phyloP scores from a whole-genome alignment of 2,329 filamentous ascomycete species.

The Ceratocystis colombiana region DNA sequence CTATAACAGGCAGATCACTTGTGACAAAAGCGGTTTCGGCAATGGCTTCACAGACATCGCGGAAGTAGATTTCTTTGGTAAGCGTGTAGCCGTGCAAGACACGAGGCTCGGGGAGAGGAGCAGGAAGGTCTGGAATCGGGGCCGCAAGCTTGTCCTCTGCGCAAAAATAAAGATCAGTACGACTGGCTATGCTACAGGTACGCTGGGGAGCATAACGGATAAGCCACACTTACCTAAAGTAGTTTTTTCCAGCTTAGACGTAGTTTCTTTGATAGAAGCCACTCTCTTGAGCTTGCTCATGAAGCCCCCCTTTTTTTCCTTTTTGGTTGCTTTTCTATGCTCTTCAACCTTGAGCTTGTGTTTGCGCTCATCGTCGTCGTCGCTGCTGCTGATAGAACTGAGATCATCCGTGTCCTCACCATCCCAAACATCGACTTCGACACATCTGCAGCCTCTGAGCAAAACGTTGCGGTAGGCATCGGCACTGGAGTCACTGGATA shows the following conservation, averaged over 20 bases:
- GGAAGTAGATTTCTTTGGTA: conserved; percentile 78
- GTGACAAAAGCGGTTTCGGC: conserved; percentile 65
- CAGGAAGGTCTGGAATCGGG: conserved; percentile 22
- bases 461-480: conserved; percentile 79
- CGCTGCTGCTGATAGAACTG: conserved; percentile 45
- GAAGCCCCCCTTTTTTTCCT: conserved; percentile 49
- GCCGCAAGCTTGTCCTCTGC: conserved; percentile 20
- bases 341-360: conserved; percentile 32
- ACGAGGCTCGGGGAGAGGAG: conserved; percentile 52
- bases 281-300: conserved; percentile 49
- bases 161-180: not conserved
- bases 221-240: conserved; percentile 36
- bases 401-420: conserved; percentile 63
- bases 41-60: conserved; percentile 73
- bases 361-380: conserved; percentile 39
- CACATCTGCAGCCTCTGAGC: conserved; percentile 74
- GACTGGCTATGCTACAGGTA: conserved; percentile 27
- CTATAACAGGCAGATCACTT: conserved; percentile 75
- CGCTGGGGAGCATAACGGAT: not conserved
- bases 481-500: conserved; percentile 75
- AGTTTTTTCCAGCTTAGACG: conserved; percentile 41
- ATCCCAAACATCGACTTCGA: conserved; percentile 95
- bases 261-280: conserved; percentile 35
- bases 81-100: conserved; percentile 85
- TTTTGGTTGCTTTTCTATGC: conserved; percentile 42